Evolutionary conservation across 2,329 filamentous ascomycete genomes (phyloP).

Genomic region (Penicillium concentricum): DNA sequence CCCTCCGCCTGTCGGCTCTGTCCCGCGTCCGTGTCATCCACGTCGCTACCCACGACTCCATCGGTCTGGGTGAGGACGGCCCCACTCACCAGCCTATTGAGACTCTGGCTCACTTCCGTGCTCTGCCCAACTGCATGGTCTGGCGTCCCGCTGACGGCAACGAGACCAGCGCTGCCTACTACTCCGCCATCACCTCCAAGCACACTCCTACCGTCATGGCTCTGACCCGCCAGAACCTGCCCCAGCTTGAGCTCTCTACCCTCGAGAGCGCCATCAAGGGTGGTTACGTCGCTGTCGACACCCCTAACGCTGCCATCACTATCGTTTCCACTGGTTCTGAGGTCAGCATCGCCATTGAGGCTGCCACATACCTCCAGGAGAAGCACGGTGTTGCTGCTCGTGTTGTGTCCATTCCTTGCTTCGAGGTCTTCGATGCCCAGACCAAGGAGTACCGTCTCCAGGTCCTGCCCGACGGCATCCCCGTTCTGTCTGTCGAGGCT

Average conservation of each 20-base stretch:
- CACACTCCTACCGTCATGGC: constrained; percentile 90
- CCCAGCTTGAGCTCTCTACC: constrained; percentile 91
- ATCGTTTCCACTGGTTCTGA: constrained; percentile 95
- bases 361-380: constrained; percentile 85
- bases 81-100: constrained; percentile 99
- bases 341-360: constrained; percentile 89
- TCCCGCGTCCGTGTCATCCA: constrained; percentile 90
- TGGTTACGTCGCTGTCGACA: constrained; percentile 87
- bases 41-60: constrained; percentile 97
- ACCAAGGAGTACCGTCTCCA: constrained; percentile 91
- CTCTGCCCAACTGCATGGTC: constrained; percentile 98
- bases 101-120: constrained; percentile 97
- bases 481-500: constrained; percentile 88
- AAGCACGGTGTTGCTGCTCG: constrained; percentile 84
- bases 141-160: constrained; percentile 98
- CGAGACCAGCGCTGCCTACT: constrained; percentile 97
- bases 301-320: constrained; percentile 79
- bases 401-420: constrained; percentile 93
- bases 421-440: constrained; percentile 94
- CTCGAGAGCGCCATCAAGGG: constrained; percentile 90
- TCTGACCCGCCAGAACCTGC: constrained; percentile 95
- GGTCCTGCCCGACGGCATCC: constrained; percentile 90
- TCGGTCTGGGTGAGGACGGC: constrained; percentile 97
- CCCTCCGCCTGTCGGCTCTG: constrained; percentile 89
- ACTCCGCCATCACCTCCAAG: constrained; percentile 86